These are phyloP conservation scores for Epichloe bromicola DNA, from an alignment of 2,329 filamentous ascomycete species.

Conservation along the genomic window DNA sequence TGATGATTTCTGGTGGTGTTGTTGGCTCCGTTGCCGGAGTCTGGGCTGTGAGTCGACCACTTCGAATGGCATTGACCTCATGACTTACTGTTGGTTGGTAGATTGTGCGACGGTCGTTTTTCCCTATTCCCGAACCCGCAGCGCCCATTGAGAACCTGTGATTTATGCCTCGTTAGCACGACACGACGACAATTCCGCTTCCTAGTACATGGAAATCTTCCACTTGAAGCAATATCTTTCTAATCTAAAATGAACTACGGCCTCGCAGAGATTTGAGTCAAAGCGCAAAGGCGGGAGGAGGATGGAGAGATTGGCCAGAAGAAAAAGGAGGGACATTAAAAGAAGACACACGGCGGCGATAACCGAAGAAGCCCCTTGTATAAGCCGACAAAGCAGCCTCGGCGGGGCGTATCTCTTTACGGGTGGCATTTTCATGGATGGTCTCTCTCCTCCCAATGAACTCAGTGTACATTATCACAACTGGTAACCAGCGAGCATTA, in stretches of 20 bases:
- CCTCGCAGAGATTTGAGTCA: conserved; percentile 5
- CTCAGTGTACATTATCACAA: conserved; percentile 40
- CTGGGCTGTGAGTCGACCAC: conserved; percentile 65
- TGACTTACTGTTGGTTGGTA: conserved; percentile 8
- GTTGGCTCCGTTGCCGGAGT: conserved; percentile 73
- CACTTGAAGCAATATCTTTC: not conserved
- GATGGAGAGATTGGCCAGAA: not conserved
- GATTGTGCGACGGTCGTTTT: conserved; percentile 29
- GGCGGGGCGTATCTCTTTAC: conserved; percentile 7
- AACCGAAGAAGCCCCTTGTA: conserved; percentile 12
- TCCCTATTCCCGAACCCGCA: conserved; percentile 22
- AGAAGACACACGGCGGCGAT: not conserved
- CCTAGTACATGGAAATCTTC: conserved; percentile 8
- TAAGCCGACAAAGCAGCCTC: conserved; percentile 18
- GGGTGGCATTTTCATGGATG: conserved; percentile 15
- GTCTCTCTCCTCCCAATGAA: conserved; percentile 38
- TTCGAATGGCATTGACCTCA: conserved; percentile 3
- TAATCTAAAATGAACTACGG: not conserved
- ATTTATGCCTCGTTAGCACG: conserved; percentile 5
- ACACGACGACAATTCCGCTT: conserved; percentile 28
- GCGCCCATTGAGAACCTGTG: conserved; percentile 17
- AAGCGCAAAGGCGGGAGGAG: not conserved
- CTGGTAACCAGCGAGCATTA: conserved; percentile 31
- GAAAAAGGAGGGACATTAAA: conserved; percentile 7
- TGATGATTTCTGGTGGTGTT: conserved; percentile 87